These are phyloP conservation scores for Leccinum pachyderme DNA, from an alignment of 1,284 basidiomycete species.

Conservation along the genomic window DNA sequence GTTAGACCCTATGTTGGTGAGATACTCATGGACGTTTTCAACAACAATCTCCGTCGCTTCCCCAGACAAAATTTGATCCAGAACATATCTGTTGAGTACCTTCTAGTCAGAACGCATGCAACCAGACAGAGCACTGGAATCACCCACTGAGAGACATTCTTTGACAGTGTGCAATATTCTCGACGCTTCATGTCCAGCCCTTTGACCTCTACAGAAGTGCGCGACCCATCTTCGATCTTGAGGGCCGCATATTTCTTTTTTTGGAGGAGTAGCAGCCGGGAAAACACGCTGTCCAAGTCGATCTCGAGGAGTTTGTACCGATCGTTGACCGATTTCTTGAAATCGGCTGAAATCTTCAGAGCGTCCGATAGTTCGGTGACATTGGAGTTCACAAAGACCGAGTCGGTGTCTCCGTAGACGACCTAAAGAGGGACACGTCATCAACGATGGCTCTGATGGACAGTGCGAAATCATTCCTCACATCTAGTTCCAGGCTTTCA, in stretches of 20 bases:
- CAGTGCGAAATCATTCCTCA: conserved; percentile 37
- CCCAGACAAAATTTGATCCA: conserved; percentile 86
- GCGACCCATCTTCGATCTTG: conserved; percentile 81
- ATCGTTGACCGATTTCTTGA: conserved; percentile 97
- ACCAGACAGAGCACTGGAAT: not conserved
- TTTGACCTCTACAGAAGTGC: conserved; percentile 87
- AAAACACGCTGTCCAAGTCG: conserved; percentile 93
- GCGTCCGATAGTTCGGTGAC: conserved; percentile 87
- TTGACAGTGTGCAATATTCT: conserved; percentile 92
- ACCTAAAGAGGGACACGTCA: conserved; percentile 53
- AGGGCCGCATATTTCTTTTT: conserved; percentile 99
- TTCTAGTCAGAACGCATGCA: not conserved
- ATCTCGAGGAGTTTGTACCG: conserved; percentile 95
- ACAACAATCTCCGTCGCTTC: conserved; percentile 89
- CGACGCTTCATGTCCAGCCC: conserved; percentile 99
- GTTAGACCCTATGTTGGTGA: conserved; percentile 70
- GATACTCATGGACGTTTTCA: conserved; percentile 91
- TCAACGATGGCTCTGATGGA: not conserved
- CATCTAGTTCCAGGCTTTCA: conserved; percentile 86
- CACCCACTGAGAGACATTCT: conserved; percentile 86
- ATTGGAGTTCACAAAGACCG: conserved; percentile 98
- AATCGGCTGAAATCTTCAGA: conserved; percentile 85
- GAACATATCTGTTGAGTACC: conserved; percentile 38
- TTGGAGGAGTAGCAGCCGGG: conserved; percentile 89
- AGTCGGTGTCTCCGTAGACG: conserved; percentile 98